Evolutionary conservation across 768 basidiomycete species (phyloP), one percentile per base, ranked within the genome.

Genomic region (Roridomyces roridus): DNA sequence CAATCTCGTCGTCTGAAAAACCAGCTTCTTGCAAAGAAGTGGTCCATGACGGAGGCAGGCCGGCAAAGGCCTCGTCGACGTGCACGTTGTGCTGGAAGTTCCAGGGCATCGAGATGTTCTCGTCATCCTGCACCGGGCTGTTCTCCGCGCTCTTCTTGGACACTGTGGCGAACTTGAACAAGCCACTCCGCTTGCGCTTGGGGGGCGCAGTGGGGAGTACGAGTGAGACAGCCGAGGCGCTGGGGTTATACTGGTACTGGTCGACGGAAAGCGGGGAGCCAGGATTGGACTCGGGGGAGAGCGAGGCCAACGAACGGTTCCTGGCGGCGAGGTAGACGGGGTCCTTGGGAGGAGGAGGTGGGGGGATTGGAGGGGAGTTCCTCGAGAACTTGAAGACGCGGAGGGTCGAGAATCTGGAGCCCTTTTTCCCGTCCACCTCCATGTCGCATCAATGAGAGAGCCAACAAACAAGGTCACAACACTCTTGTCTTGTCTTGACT

Each of bases 71-170:
- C 72, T 91, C 89, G 69, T 91, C 87, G 25, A 91, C 89, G 65
- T 92, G 89, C 29, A 91, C 84, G 65, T 91, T 81, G 67, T 92
- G 89, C 88, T 90, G 87, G 57, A 91, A 89, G 68, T 90, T 90
- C 84, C 85, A 91, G 5, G 90, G 90, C 58, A 75, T 59, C 0
- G 88, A 86, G 39, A 92, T 88, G 23, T 78, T 80, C 17, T 85
- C 82, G 60, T 91, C 88, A 6, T 81, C 83, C 12, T 62, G 46
- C 49, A 58, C 36, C 37, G 48, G 51, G 54, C 39, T 53, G 48
- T 39, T 51, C 45, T 65, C 64, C 21, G 56, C 51, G 56, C 53
- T 71, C 64, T 60, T 74, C 59, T 70, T 28, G 73, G 72, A 56
- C 69, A 71, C 11, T 70, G 72, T 77, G 5, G 69, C 73, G 55